A percentile compares a stretch with the other conserved stretches of the same genome.
Evolutionary conservation across 2,329 filamentous ascomycete species (phyloP).

Genomic region (Fragosphaeria purpurea): DNA sequence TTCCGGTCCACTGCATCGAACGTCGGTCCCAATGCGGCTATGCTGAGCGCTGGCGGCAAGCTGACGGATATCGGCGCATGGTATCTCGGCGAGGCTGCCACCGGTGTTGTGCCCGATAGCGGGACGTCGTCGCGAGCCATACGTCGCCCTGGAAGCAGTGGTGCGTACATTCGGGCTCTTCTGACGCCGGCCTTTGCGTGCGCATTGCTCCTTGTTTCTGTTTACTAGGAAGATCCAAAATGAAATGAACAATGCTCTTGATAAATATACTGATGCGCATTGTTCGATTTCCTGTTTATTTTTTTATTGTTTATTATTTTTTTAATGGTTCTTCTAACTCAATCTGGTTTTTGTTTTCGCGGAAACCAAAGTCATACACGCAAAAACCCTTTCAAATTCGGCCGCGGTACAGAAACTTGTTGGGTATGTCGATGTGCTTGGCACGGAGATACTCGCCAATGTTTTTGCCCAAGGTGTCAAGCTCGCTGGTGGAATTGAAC

Average conservation of each 20-base stretch:
- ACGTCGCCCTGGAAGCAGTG: background rate
- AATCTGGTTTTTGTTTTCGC: background rate
- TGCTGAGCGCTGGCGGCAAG: slow-evolving; percentile 57
- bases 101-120: slow-evolving; percentile 30
- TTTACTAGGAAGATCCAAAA: no score
- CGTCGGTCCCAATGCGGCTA: slow-evolving; percentile 61
- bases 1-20: slow-evolving; percentile 63
- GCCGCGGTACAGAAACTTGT: slow-evolving; percentile 23
- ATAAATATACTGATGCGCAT: no score
- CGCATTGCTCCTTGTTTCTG: no score
- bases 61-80: slow-evolving; percentile 67
- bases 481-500: background rate
- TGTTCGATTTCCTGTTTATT: no score
- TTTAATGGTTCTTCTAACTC: background rate
- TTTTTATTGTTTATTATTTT: no score
- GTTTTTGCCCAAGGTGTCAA: background rate
- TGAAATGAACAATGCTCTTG: no score
- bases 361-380: no score
- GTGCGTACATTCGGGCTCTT: no score
- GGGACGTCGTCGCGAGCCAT: background rate
- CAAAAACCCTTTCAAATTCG: background rate
- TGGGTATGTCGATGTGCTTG: slow-evolving; percentile 28
- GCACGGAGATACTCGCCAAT: background rate
- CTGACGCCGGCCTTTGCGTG: no score
- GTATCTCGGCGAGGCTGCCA: slow-evolving; percentile 55